These are phyloP conservation scores for Mentha longifolia DNA, from an alignment of 257 asterid genomes.

Conservation along the genomic window DNA sequence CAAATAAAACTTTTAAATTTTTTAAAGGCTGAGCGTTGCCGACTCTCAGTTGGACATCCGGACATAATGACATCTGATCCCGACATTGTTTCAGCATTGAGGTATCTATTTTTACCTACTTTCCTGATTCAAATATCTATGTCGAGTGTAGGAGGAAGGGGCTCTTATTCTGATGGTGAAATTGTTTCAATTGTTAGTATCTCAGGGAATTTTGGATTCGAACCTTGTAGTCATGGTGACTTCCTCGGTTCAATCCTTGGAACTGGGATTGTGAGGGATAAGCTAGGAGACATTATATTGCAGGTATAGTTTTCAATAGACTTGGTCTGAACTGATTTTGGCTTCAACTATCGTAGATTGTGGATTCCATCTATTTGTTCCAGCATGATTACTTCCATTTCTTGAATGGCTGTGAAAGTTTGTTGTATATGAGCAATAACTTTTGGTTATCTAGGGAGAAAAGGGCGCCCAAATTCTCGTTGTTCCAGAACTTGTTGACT, in stretches of 20 bases:
- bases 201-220: conserved; percentile 85
- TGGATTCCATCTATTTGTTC: background rate
- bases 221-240: conserved; percentile 88
- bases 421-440: conserved; percentile 8
- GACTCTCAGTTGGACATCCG: conserved; percentile 90
- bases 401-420: background rate
- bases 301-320: conserved; percentile 55
- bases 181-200: conserved; percentile 53
- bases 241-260: conserved; percentile 95
- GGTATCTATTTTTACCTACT: conserved; percentile 45
- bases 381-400: background rate
- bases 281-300: conserved; percentile 84
- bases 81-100: conserved; percentile 79
- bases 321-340: conserved; percentile 14
- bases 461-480: conserved; percentile 89
- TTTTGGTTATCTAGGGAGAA: conserved; percentile 65
- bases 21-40: conserved; percentile 87
- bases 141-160: conserved; percentile 2
- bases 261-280: conserved; percentile 88
- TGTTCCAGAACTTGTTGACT: conserved; percentile 93
- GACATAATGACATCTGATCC: conserved; percentile 73
- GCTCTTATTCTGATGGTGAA: conserved; percentile 17
- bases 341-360: background rate
- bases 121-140: background rate
- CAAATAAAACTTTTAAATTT: background rate